phyloP scores from a whole-genome alignment of 805 yeast genomes.

The Ogataea pini region DNA sequence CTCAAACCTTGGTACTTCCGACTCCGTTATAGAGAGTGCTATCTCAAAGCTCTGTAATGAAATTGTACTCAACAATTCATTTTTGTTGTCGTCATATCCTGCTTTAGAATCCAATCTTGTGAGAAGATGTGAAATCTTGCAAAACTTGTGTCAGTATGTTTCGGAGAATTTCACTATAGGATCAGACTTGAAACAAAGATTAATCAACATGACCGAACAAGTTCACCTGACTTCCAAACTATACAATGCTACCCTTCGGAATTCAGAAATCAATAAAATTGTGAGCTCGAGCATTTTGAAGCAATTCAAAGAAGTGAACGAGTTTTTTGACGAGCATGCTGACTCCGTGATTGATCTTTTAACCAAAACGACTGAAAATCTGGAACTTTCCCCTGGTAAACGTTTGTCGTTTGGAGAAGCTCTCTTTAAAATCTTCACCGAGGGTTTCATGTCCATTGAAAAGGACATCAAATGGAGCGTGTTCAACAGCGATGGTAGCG shows the following conservation, averaged over 20 bases:
- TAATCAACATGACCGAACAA: constrained; percentile 23
- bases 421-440: constrained; percentile 13
- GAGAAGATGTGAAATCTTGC: constrained; percentile 41
- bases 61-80: constrained; percentile 55
- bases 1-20: constrained; percentile 41
- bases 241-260: constrained; percentile 10
- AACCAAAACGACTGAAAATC: not conserved
- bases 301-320: constrained; percentile 5
- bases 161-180: constrained; percentile 23
- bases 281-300: constrained; percentile 3
- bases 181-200: constrained; percentile 10
- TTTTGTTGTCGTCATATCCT: constrained; percentile 53
- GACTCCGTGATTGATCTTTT: constrained; percentile 11
- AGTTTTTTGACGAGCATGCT: constrained; percentile 11
- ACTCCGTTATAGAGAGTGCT: constrained; percentile 51
- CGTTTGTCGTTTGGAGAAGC: constrained; percentile 15
- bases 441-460: constrained; percentile 24
- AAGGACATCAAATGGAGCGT: constrained; percentile 15
- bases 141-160: constrained; percentile 25
- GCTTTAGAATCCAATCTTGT: constrained; percentile 52
- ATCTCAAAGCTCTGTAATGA: constrained; percentile 52
- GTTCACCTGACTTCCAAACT: constrained; percentile 19
- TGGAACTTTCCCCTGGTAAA: constrained; percentile 13
- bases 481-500: constrained; percentile 6
- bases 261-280: constrained; percentile 1